These are phyloP conservation scores for Gossypium sturtianum DNA, from an alignment of 345 rosid genomes.

Conservation along the genomic window DNA sequence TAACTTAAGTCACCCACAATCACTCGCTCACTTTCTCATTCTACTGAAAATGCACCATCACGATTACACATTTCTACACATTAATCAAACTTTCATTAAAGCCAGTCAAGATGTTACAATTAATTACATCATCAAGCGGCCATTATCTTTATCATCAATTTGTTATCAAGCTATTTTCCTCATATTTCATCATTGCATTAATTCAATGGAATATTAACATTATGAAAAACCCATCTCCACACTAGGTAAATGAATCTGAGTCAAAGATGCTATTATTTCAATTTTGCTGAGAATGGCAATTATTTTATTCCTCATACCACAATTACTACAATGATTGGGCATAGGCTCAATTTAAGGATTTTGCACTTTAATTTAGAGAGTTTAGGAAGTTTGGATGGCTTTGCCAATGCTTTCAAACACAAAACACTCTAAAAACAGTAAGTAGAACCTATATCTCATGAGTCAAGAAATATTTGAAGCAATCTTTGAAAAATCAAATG, in stretches of 20 bases:
- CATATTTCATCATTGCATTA: not conserved
- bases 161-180: not conserved
- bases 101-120: not conserved
- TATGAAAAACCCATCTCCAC: not conserved
- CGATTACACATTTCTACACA: not conserved
- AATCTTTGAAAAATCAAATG: not conserved
- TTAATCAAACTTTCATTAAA: not conserved
- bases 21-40: not conserved
- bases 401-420: not conserved
- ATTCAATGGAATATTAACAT: not conserved
- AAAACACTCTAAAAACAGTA: not conserved
- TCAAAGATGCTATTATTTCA: not conserved
- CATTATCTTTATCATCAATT: not conserved
- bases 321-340: not conserved
- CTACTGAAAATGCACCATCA: not conserved
- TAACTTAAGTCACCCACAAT: not conserved
- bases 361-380: not conserved
- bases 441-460: not conserved
- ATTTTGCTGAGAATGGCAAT: not conserved
- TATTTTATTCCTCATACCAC: not conserved
- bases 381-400: not conserved
- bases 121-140: not conserved
- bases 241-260: too few species aligned
- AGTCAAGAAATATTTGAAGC: not conserved
- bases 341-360: not conserved